Base-by-base conservation (phyloP, 352 stramenopile genomes). In the Phytopythium kandeliae region DNA sequence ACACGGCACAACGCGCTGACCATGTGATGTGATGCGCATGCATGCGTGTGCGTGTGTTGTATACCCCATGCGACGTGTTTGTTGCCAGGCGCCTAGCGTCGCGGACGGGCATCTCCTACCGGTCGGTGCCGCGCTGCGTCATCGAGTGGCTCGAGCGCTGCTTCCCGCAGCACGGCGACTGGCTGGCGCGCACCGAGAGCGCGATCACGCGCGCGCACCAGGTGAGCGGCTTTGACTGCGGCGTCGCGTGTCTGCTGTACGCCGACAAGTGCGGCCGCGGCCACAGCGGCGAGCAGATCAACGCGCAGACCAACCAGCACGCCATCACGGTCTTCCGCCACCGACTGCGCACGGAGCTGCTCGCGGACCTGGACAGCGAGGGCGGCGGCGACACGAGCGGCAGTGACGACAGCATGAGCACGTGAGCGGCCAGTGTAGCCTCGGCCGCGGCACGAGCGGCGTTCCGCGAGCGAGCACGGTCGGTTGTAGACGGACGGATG, bases 161-260 rank as follows among this genome's bases (percentile, higher is more conserved):
- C 46, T 95, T 85, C 58, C 78, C 84, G 12, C 64, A 87, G 37
- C 45, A 77, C 13, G 67, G 67, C 44, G 65, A 59, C 36, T 94
- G 84, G 84, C 48, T 86, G 25, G 40, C 63, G 22, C 59, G 55
- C 7, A 73, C 74, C 13, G 77, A 80, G 55, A 91, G 75, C 28
- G 84, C 79, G 2, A 92, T 95, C 56, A 94, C 84, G 3, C 58
- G 64, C n/a, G 79, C 78, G 42, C 86, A 96, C 57, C 86, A 96
- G 64, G 62, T 89, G 28, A 96, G 79, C n/a, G 84, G 84, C 40
- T 96, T 90, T 31, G 87, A 96, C 65, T 96, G 87, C 53, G 87
- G 85, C 12, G 85, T 96, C 26, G 85, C 87, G 11, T 92, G 82
- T 36, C 55, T 96, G 31, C 56, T 96, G 50, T 96, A 96, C 57